Conservation (phyloP, 225 moss, liverwort and hornwort species). For the Straminergon stramineum region DNA sequence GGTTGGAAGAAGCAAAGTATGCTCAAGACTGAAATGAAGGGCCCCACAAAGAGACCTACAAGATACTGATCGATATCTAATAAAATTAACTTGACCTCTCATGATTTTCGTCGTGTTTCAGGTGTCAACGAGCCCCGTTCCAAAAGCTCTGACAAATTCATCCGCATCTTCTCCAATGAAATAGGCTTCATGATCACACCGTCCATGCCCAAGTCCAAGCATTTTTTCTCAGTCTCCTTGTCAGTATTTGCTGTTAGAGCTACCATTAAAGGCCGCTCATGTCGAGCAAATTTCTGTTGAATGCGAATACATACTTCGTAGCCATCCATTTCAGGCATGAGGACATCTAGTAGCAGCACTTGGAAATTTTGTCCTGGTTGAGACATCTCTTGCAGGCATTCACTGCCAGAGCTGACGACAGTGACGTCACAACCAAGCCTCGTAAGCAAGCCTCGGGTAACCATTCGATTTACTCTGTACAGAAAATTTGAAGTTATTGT, state of each 20-base stretch:
- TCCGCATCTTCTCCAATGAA: conserved; percentile 61
- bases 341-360: conserved; percentile 52
- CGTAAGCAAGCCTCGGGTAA: conserved; percentile 55
- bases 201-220: conserved; percentile 58
- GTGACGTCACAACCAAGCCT: conserved; percentile 70
- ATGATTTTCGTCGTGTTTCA: conserved; percentile 40
- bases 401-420: conserved; percentile 61
- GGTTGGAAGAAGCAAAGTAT: conserved; percentile 7
- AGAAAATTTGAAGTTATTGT: background rate
- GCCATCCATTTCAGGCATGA: conserved; percentile 73
- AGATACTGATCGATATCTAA: background rate
- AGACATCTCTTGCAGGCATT: conserved; percentile 47
- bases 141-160: conserved; percentile 49
- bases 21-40: background rate
- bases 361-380: conserved; percentile 54
- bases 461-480: conserved; percentile 64
- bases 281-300: conserved; percentile 57
- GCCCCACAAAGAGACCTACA: conserved; percentile 4
- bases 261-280: conserved; percentile 57
- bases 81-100: background rate
- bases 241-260: conserved; percentile 64
- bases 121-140: conserved; percentile 46
- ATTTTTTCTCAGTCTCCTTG: conserved; percentile 30
- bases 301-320: conserved; percentile 65
- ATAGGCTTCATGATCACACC: conserved; percentile 62